Evolutionary conservation across 106 monocot species (phyloP), one percentile per base, ranked within the genome.

Genomic region (Dioscorea dumetorum): DNA sequence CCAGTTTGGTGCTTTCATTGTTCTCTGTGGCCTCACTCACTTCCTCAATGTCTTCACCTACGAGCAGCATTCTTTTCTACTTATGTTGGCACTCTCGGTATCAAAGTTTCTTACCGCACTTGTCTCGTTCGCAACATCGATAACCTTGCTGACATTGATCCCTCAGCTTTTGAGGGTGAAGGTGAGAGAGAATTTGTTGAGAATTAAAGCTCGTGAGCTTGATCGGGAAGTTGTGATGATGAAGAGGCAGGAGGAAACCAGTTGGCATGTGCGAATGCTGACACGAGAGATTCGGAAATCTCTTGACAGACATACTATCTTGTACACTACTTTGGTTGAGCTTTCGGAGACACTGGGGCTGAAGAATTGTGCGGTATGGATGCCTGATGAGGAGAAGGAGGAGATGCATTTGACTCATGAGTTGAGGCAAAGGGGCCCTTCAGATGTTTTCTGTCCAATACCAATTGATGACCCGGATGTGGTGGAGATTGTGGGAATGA

Each of bases 51-150:
- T 75, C 49, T 83, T 83, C 74, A 78, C 83, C 67, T 83, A 71
- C 67, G 60, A 70, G 15, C 83, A 78, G 15, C 83, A 83, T 63
- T 75, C 83, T 24, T 81, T 81, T 73, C 13, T 69, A 24, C 49
- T 77, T 32, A 67, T 81, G 67, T n/a, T 81, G 28, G 19, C 56
- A 8, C 83, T 83, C 67, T 78, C 83, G 57, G 12, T 75, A 5
- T 58, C 74, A 66, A 83, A 83, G 57, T 75, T 83, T 62, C 78
- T 83, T 58, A 74, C 78, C n/a, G 83, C 83, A 4, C 70, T 83
- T 4, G 83, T 83, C 52, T 83, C 83, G 31, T 58, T 83, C 33
- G 71, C 71, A n/a, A 78, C 78, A 13, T 74, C 83, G 9, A 72
- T 83, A 61, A 83, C 83, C 11, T 67, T 83, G 13, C n/a, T 83